phyloP scores from a whole-genome alignment of 108 stramenopile species.

The Stephanodiscus minutulus region DNA sequence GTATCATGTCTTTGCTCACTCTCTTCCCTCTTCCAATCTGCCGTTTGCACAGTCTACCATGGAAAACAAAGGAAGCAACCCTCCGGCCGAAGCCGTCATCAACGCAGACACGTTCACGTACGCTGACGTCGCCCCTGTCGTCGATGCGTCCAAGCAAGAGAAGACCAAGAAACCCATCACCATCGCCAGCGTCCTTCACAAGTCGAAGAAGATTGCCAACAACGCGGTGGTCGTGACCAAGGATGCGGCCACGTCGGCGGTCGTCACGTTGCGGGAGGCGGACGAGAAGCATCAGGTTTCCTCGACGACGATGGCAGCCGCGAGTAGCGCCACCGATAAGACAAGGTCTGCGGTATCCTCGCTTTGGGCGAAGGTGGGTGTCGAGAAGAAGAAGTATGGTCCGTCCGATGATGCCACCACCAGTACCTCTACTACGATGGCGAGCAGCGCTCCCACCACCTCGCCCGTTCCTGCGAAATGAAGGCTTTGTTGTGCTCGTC shows the following conservation, averaged over 20 bases:
- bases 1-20: no score
- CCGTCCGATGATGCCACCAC: background rate
- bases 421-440: background rate
- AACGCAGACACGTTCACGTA: background rate
- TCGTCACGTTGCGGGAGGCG: background rate
- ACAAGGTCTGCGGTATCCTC: background rate
- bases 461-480: background rate
- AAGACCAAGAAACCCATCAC: background rate
- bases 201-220: background rate
- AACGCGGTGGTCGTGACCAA: background rate
- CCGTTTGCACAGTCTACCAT: background rate
- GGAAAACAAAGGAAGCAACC: background rate
- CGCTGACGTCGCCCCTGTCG: background rate
- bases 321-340: background rate
- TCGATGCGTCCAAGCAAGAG: background rate
- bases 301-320: constrained; percentile 1
- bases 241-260: background rate
- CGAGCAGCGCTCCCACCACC: background rate
- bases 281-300: background rate
- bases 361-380: background rate
- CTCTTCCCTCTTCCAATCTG: no score
- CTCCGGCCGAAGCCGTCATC: background rate
- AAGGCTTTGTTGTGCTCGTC: background rate
- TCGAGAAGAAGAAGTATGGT: background rate
- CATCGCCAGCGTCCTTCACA: background rate